These are phyloP conservation scores for Pleurotus pulmonarius DNA, from an alignment of 768 basidiomycete species.

Conservation along the genomic window DNA sequence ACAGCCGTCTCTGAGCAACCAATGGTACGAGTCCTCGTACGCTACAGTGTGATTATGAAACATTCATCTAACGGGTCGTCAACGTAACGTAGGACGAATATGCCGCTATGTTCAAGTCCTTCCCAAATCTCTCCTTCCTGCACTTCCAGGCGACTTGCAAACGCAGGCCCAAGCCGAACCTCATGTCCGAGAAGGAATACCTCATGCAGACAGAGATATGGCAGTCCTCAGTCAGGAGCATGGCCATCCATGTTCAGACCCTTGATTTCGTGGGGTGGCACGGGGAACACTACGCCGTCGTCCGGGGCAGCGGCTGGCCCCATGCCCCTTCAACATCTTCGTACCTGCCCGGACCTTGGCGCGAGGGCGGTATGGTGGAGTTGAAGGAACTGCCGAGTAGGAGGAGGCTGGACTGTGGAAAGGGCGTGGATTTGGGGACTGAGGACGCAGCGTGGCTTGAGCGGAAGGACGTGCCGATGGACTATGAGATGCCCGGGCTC, in stretches of 20 bases:
- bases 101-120: slow-evolving; percentile 41
- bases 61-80: no score
- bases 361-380: slow-evolving; percentile 26
- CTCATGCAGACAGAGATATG: slow-evolving; percentile 54
- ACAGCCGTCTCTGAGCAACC: slow-evolving; percentile 46
- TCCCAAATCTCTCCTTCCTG: slow-evolving; percentile 53
- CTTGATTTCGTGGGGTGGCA: slow-evolving; percentile 74
- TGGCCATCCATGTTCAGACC: slow-evolving; percentile 46
- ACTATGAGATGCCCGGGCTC: slow-evolving; percentile 62
- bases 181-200: slow-evolving; percentile 58
- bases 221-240: slow-evolving; percentile 44
- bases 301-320: slow-evolving; percentile 25
- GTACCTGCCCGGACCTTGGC: not conserved
- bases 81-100: slow-evolving; percentile 43
- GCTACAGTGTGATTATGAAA: no score
- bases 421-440: slow-evolving; percentile 60
- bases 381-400: slow-evolving; percentile 60
- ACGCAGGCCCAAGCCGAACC: slow-evolving; percentile 51
- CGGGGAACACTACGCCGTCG: slow-evolving; percentile 66
- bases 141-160: slow-evolving; percentile 48
- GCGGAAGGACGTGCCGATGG: slow-evolving; percentile 73
- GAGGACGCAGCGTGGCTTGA: slow-evolving; percentile 66
- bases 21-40: slow-evolving; percentile 35
- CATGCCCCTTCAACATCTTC: slow-evolving; percentile 8
- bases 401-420: slow-evolving; percentile 57